Evolutionary conservation across 1,139 yeast genomes (phyloP).

Genomic region (Hanseniaspora gamundiae): DNA sequence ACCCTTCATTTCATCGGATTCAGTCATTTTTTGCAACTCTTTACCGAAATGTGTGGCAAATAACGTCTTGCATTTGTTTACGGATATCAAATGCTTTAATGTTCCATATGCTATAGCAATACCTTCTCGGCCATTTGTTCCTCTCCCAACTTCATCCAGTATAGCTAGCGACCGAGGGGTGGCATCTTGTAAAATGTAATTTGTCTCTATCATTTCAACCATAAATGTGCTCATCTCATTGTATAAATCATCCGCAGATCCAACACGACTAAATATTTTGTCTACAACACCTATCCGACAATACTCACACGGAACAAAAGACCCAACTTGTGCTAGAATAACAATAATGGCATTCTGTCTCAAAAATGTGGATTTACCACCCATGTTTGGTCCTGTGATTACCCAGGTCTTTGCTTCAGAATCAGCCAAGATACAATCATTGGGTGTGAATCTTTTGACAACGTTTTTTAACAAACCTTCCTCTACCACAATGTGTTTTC

Average conservation of each 20-base stretch:
- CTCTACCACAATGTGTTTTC: slow-evolving; percentile 88
- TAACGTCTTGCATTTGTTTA: slow-evolving; percentile 58
- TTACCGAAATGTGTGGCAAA: slow-evolving; percentile 92
- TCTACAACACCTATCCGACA: slow-evolving; percentile 78
- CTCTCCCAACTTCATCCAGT: slow-evolving; percentile 93
- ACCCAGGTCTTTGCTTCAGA: slow-evolving; percentile 41
- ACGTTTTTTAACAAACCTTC: slow-evolving; percentile 39
- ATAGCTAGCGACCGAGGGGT: slow-evolving; percentile 71
- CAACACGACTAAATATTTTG: slow-evolving; percentile 75
- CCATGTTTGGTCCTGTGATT: slow-evolving; percentile 95
- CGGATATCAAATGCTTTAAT: slow-evolving; percentile 40
- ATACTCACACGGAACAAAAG: slow-evolving; percentile 67
- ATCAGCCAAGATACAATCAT: slow-evolving; percentile 37
- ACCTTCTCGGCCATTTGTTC: slow-evolving; percentile 86
- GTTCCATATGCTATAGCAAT: slow-evolving; percentile 83
- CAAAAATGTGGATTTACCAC: slow-evolving; percentile 86
- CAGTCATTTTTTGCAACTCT: slow-evolving; percentile 40
- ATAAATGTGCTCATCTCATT: slow-evolving; percentile 86
- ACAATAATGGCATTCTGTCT: slow-evolving; percentile 81
- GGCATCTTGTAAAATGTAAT: slow-evolving; percentile 65
- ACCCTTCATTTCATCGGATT: slow-evolving; percentile 17
- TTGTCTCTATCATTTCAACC: slow-evolving; percentile 97
- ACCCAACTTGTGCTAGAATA: slow-evolving; percentile 81
- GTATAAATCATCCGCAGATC: slow-evolving; percentile 83
- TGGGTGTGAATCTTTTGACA: slow-evolving; percentile 43